These are phyloP conservation scores for Hypoxylon rickii DNA, from an alignment of 495 filamentous ascomycete species.

Conservation along the genomic window DNA sequence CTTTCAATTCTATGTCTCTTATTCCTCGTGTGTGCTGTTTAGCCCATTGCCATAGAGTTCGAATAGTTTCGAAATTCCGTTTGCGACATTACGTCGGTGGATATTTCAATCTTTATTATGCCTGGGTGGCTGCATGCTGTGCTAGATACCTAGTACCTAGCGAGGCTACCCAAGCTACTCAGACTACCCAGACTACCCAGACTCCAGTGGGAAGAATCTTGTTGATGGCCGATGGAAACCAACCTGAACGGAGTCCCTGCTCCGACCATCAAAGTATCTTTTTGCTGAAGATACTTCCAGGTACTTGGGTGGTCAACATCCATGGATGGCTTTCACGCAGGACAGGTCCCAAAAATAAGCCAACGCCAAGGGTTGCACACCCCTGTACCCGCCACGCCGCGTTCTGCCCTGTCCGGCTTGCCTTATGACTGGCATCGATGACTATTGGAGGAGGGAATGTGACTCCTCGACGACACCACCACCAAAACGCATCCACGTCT, in stretches of 20 bases:
- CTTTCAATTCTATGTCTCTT: constrained; percentile 20
- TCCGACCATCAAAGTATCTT: constrained; percentile 26
- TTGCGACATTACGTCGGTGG: neutral
- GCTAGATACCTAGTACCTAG: too few species aligned
- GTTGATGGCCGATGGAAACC: constrained; percentile 23
- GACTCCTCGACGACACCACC: constrained; percentile 41
- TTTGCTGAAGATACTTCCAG: constrained; percentile 18
- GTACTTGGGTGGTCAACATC: constrained; percentile 18
- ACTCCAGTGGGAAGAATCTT: constrained; percentile 4
- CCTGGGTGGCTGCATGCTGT: too few species aligned
- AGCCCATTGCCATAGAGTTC: constrained; percentile 2
- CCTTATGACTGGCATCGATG: constrained; percentile 39
- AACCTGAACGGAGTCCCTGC: constrained; percentile 24
- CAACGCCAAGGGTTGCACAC: constrained; percentile 33
- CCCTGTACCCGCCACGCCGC: constrained; percentile 37
- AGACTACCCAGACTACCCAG: too few species aligned
- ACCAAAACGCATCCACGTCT: constrained; percentile 42
- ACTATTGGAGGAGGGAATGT: constrained; percentile 37
- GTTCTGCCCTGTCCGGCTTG: constrained; percentile 28
- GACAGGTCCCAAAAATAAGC: constrained; percentile 33
- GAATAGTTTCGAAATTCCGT: constrained; percentile 7
- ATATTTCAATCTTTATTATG: too few species aligned
- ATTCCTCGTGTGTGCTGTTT: neutral
- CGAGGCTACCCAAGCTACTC: too few species aligned
- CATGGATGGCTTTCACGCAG: constrained; percentile 23